Conservation (phyloP, 768 basidiomycete genomes). For the Strobilomyces confusus region DNA sequence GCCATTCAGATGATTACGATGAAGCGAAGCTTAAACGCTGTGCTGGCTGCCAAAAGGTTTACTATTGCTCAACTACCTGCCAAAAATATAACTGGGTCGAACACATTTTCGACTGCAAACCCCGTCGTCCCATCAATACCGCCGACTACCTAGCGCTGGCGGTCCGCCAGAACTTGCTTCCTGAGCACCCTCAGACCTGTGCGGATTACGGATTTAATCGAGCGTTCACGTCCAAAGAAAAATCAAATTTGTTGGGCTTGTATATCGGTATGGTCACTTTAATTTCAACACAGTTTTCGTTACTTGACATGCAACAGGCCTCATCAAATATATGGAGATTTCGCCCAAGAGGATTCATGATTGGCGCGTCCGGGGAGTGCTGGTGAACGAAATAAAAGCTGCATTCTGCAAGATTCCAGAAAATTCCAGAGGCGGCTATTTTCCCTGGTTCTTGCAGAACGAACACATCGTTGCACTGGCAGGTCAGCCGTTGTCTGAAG, state of each 20-base stretch:
- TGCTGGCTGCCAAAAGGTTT: not conserved
- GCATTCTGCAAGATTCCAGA: not conserved
- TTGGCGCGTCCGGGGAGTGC: not conserved
- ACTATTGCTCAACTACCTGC: not conserved
- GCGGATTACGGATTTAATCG: not conserved
- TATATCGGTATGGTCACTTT: not conserved
- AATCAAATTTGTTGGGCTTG: not conserved
- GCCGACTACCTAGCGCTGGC: constrained; percentile 1
- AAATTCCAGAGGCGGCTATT: not conserved
- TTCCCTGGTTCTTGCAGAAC: constrained; percentile 3
- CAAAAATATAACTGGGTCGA: not conserved
- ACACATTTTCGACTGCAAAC: constrained; percentile 4
- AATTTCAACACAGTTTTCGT: no score
- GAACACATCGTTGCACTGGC: not conserved
- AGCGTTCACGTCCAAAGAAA: not conserved
- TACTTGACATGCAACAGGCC: not conserved
- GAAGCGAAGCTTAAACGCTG: not conserved
- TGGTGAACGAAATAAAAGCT: not conserved
- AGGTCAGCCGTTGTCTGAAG: not conserved
- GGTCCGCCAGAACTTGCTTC: not conserved
- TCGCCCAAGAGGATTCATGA: not conserved
- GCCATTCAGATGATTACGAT: not conserved
- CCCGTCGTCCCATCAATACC: constrained; percentile 1
- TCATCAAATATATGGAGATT: not conserved
- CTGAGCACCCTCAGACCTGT: not conserved